Percentiles rank a stretch among this genome's conserved stretches.
These are phyloP conservation scores for Kwoniella pini DNA, from an alignment of 768 basidiomycete genomes.

Conservation along the genomic window DNA sequence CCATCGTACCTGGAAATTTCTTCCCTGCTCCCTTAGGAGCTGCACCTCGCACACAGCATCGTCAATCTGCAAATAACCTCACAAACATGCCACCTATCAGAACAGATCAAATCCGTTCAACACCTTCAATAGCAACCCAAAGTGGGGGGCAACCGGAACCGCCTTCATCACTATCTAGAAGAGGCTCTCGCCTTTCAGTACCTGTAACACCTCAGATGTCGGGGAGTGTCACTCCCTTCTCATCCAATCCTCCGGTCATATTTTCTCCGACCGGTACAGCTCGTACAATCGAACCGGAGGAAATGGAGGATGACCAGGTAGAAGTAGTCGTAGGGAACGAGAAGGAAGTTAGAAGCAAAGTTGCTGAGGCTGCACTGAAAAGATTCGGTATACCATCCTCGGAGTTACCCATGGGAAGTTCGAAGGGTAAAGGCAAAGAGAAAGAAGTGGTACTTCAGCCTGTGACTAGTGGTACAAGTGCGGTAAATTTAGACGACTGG, in stretches of 20 bases:
- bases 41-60: constrained; percentile 20
- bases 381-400: constrained; percentile 48
- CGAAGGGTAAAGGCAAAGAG: constrained; percentile 25
- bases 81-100: neutral
- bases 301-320: neutral
- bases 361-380: constrained; percentile 68
- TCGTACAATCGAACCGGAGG: neutral
- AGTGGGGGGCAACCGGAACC: no score
- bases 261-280: constrained; percentile 33
- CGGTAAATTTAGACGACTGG: constrained; percentile 2
- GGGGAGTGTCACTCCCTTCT: constrained; percentile 32
- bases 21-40: constrained; percentile 39
- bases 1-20: constrained; percentile 42
- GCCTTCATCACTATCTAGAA: neutral
- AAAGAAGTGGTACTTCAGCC: constrained; percentile 3
- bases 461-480: neutral
- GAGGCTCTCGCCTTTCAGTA: constrained; percentile 22
- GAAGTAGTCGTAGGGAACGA: constrained; percentile 13
- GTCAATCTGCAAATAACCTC: neutral
- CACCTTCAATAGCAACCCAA: neutral
- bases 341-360: constrained; percentile 60
- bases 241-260: constrained; percentile 37
- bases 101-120: neutral
- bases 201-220: constrained; percentile 37
- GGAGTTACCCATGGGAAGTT: neutral